Percentiles rank a stretch among this genome's conserved stretches.
Conservation (phyloP, 768 basidiomycete genomes). For the Coprinopsis strossmayeri region DNA sequence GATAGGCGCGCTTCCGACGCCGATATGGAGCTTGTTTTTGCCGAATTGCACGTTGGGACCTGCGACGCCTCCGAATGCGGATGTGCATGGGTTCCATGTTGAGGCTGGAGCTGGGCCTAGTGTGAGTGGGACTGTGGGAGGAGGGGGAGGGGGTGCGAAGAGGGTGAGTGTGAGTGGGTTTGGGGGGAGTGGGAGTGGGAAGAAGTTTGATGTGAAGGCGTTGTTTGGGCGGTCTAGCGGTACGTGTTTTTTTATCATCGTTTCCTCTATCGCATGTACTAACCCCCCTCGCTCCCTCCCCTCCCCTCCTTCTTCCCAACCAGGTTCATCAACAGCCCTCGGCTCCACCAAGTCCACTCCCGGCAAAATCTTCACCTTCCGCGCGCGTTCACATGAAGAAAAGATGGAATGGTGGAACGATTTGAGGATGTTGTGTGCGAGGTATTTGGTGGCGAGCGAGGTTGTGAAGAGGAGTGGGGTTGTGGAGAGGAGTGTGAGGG, state of each 20-base stretch:
- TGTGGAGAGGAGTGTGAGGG: conserved; percentile 85
- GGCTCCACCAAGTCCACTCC: conserved; percentile 18
- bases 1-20: conserved; percentile 17
- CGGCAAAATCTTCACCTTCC: conserved; percentile 77
- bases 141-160: conserved; percentile 29
- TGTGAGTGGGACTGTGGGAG: conserved; percentile 56
- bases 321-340: not conserved
- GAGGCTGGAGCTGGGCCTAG: conserved; percentile 70
- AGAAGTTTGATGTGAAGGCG: too few species aligned
- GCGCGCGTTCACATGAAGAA: conserved; percentile 83
- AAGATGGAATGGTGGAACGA: conserved; percentile 99
- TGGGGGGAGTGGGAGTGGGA: too few species aligned
- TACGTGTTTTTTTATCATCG: too few species aligned
- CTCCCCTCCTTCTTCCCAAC: not conserved
- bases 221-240: too few species aligned
- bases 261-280: too few species aligned
- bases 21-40: conserved; percentile 76
- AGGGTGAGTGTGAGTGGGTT: conserved; percentile 16
- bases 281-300: too few species aligned
- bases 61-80: conserved; percentile 58
- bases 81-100: conserved; percentile 94
- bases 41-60: conserved; percentile 96
- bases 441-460: conserved; percentile 92
- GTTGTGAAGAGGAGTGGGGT: conserved; percentile 89
- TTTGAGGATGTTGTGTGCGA: conserved; percentile 84